A percentile compares a stretch with the other conserved stretches of the same genome.
phyloP scores from a whole-genome alignment of 108 stramenopile species.

The Fragilariopsis cylindrus region DNA sequence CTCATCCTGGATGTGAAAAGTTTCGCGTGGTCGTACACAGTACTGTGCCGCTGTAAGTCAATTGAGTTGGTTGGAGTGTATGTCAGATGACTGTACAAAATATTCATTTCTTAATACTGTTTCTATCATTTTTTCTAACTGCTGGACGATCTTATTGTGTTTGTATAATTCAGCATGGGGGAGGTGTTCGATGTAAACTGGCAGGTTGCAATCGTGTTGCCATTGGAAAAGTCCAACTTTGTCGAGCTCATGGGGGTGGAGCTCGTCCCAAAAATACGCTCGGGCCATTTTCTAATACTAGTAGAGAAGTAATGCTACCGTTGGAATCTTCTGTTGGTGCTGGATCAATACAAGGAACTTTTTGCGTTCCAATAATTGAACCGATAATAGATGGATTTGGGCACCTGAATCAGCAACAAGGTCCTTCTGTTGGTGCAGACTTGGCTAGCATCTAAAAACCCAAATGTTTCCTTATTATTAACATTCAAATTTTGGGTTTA shows the following conservation, averaged over 20 bases:
- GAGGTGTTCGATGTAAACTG: constrained; percentile 93
- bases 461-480: too few species aligned
- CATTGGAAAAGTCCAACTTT: constrained; percentile 91
- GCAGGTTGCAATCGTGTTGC: constrained; percentile 94
- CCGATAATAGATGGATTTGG: neutral
- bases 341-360: neutral
- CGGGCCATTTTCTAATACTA: neutral
- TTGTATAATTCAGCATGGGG: constrained; percentile 75
- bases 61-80: neutral
- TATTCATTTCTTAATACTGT: constrained; percentile 8
- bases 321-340: constrained; percentile 1
- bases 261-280: constrained; percentile 18
- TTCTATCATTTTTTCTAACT: constrained; percentile 26
- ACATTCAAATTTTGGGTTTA: too few species aligned
- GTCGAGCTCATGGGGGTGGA: constrained; percentile 93
- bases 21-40: constrained; percentile 80
- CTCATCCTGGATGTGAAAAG: constrained; percentile 77
- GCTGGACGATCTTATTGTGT: neutral
- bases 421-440: constrained; percentile 1
- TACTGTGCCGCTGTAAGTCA: constrained; percentile 80
- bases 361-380: constrained; percentile 18
- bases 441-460: neutral
- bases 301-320: neutral
- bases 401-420: neutral
- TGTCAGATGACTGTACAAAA: neutral